These are phyloP conservation scores for Withania somnifera DNA, from an alignment of 305 asterid species.

Conservation along the genomic window DNA sequence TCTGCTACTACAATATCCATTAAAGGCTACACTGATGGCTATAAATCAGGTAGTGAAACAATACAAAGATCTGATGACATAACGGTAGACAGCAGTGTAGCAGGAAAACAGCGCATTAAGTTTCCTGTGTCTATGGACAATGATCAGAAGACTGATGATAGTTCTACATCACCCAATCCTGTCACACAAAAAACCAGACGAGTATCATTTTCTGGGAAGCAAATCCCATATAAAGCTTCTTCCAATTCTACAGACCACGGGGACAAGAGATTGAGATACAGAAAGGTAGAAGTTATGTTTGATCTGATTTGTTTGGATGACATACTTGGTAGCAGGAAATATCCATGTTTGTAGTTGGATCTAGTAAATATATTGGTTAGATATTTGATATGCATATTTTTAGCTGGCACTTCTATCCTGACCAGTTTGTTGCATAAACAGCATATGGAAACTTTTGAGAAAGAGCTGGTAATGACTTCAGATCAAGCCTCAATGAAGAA, in stretches of 20 bases:
- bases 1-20: constrained; percentile 93
- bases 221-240: constrained; percentile 51
- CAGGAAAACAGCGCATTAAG: constrained; percentile 62
- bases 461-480: constrained; percentile 83
- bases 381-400: not conserved
- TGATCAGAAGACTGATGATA: constrained; percentile 71
- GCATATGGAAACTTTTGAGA: constrained; percentile 72
- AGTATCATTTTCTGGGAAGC: constrained; percentile 61
- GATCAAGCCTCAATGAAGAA: constrained; percentile 91
- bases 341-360: not conserved
- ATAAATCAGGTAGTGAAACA: constrained; percentile 65
- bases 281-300: constrained; percentile 35
- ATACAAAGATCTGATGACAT: constrained; percentile 82
- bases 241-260: constrained; percentile 38
- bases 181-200: constrained; percentile 34
- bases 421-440: constrained; percentile 17
- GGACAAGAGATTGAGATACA: constrained; percentile 37
- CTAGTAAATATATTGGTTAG: not conserved
- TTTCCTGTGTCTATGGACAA: constrained; percentile 47
- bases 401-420: not conserved
- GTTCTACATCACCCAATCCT: constrained; percentile 62
- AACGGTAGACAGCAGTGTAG: constrained; percentile 75
- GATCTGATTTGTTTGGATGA: not conserved
- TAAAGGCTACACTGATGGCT: constrained; percentile 60
- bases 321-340: not conserved